Evolutionary conservation across 306 rosid species (phyloP), one percentile per base, ranked within the genome.

Genomic region (Quercus bicolor): DNA sequence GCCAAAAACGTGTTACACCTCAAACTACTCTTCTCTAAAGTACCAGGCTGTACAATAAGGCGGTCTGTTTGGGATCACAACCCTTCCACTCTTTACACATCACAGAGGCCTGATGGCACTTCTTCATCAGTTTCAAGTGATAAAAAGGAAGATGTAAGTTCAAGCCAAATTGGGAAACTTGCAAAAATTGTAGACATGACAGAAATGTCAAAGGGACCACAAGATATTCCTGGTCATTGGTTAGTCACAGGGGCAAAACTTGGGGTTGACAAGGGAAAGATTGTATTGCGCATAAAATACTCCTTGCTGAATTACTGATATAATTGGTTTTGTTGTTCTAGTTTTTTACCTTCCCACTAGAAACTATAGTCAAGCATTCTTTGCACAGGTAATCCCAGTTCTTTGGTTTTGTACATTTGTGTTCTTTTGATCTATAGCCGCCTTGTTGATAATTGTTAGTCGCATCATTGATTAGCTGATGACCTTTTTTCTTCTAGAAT

Each of bases 201-300:
- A 40, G 99, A 96, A 82, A 96, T 96, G 98, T 93, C 91, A 0
- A 96, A 88, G 82, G 99, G 99, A 20, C 98, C 99, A 2, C 98
- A 91, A 87, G 98, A 96, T 88, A 88, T 84, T 84, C 98, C 99
- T 29, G 98, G 99, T 53, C 99, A 96, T 84, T 96, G 99, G 99
- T 84, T 96, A 81, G 98, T 96, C 76, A 93, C 99, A 6, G 99
- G 99, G 52, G 99, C 99, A 16, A 96, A 96, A 89, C 97, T 96
- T 74, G 99, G 98, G 75, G 96, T 96, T 4, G 99, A 96, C 78
- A 96, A 96, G 79, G 98, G 99, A 64, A 90, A 84, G 90, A 91
- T 96, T 85, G 82, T 93, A 57, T 81, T 96, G 83, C 81, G 99
- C 82, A 85, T 96, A 62, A 96, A 95, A 75, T 91, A 95, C 82